Base-by-base conservation (phyloP, 2,329 filamentous ascomycete species). In the Cladosporium halotolerans region DNA sequence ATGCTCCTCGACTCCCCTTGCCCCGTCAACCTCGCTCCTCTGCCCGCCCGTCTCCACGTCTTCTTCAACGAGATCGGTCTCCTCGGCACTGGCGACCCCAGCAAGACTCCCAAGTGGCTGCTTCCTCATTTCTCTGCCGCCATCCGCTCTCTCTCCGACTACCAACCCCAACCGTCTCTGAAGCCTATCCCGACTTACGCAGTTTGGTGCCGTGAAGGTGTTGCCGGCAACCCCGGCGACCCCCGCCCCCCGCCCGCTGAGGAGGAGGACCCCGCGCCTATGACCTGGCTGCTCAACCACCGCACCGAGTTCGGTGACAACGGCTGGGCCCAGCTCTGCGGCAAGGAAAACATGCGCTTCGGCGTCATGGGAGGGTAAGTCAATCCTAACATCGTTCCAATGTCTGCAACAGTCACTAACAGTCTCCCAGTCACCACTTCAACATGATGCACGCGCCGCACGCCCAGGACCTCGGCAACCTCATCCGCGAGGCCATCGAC, bases 61-160 rank as follows among this genome's bases (percentile, higher is more conserved):
- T 89, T 86, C 78, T 88, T 89, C 63, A 84, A 84, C 51, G 76
- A 79, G 45, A 85, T 88, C 51, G 86, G 86, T 52, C 79, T 89
- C 2, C 79, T 89, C 23, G 86, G 85, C 18, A 83, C 83, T 47
- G 73, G 77, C 28, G 76, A 76, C 68, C 73, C 69, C 60, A 74
- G 63, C 60, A 84, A 83, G 68, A 80, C 85, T 38, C 86, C 86
- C 0, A 72, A 78, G n/a, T 89, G 86, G 86, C 77, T 89, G 13
- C 77, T 87, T 2, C 83, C 83, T 53, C 86, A 90, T 70, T 89
- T 89, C 67, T 78, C 81, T 0, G 81, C 84, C 18, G 82, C 83
- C 16, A 83, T 89, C 52, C 76, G 78, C 46, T 84, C 84, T 13
- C 73, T 90, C 31, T 84, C 83, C 62, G 82, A 80, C 64, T 89